Percentiles rank a stretch among this genome's conserved stretches.
phyloP scores from a whole-genome alignment of 2,329 filamentous ascomycete species.

The Exophiala alcalophila region DNA sequence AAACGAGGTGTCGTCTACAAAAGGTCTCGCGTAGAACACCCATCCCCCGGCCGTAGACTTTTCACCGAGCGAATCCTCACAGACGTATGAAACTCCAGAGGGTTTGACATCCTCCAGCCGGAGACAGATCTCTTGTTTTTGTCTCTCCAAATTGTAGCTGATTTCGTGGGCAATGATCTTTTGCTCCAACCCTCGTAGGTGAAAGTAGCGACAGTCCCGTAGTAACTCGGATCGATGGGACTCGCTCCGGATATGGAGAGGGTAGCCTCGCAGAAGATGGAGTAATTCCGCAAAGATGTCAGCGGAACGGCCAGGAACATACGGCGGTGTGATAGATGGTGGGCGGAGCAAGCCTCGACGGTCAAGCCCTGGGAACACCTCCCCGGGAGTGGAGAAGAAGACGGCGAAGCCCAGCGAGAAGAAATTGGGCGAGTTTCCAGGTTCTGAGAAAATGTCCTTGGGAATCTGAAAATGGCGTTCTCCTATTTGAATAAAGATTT shows the following conservation, averaged over 20 bases:
- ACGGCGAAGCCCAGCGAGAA: constrained; percentile 87
- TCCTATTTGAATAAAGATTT: constrained; percentile 89
- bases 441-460: constrained; percentile 77
- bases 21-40: constrained; percentile 80
- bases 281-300: constrained; percentile 80
- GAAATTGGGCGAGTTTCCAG: constrained; percentile 92
- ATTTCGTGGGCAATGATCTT: constrained; percentile 74
- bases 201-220: constrained; percentile 86
- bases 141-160: constrained; percentile 67
- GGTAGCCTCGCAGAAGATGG: constrained; percentile 79
- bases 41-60: constrained; percentile 45
- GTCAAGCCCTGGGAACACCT: constrained; percentile 82
- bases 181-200: constrained; percentile 88
- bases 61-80: constrained; percentile 41
- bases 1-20: constrained; percentile 69
- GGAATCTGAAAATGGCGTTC: constrained; percentile 84
- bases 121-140: constrained; percentile 71
- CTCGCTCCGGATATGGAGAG: constrained; percentile 71
- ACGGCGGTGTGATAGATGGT: constrained; percentile 78
- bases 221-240: constrained; percentile 74
- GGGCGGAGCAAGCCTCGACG: constrained; percentile 76
- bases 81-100: constrained; percentile 68
- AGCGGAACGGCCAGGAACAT: constrained; percentile 76
- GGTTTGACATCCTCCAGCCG: constrained; percentile 84
- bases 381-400: constrained; percentile 76